Evolutionary conservation across 176 grass and related monocot species (phyloP).

Genomic region (Cenchrus americanus): DNA sequence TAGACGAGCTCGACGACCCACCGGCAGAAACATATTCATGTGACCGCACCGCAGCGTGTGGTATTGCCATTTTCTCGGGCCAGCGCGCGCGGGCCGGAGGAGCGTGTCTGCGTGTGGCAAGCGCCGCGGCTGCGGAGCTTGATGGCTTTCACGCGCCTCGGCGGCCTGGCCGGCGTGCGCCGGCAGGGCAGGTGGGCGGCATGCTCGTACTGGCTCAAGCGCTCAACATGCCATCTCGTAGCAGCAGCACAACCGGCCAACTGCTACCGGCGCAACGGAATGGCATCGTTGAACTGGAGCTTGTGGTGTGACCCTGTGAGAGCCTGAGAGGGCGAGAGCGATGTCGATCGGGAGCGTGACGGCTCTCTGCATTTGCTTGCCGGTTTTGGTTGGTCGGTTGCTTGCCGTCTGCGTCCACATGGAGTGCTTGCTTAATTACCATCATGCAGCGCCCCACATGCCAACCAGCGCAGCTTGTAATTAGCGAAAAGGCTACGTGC

Average conservation of each 20-base stretch:
- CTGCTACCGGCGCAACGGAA: neutral
- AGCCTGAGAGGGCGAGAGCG: neutral
- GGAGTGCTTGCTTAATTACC: conserved; percentile 31
- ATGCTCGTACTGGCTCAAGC: neutral
- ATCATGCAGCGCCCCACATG: conserved; percentile 21
- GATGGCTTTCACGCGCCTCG: neutral
- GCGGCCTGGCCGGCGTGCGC: neutral
- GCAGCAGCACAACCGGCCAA: neutral
- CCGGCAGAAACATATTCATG: too few species aligned
- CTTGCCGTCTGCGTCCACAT: conserved; percentile 16
- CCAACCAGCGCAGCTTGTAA: neutral
- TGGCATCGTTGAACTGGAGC: neutral
- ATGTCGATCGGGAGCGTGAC: neutral
- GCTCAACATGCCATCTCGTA: neutral
- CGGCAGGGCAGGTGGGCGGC: neutral
- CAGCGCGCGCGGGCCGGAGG: too few species aligned
- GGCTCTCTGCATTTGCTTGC: neutral
- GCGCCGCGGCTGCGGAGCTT: neutral
- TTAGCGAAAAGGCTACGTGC: neutral
- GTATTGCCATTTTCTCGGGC: neutral
- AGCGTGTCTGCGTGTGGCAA: neutral
- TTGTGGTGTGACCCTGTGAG: neutral
- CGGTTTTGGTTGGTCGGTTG: neutral
- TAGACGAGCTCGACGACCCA: too few species aligned
- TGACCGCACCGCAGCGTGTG: too few species aligned